These are phyloP conservation scores for Alternaria ventricosa DNA, from an alignment of 2,329 filamentous ascomycete genomes.

Conservation along the genomic window DNA sequence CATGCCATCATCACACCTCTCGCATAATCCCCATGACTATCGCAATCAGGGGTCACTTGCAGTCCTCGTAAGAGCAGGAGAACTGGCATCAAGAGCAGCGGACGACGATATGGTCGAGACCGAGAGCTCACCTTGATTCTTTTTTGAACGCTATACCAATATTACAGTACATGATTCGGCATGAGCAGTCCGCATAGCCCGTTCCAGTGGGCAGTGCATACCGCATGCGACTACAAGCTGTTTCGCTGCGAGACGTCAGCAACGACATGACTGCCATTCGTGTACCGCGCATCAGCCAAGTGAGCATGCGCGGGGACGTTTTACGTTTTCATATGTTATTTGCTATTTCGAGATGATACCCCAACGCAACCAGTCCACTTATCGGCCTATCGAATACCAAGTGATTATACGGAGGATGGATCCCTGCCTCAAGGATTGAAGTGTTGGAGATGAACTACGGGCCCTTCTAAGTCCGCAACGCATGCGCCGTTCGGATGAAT, in stretches of 20 bases:
- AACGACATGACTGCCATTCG: not conserved
- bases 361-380: conserved; percentile 8
- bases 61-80: conserved; percentile 47
- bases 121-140: conserved; percentile 29
- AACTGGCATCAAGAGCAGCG: conserved; percentile 43
- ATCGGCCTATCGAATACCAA: conserved; percentile 5
- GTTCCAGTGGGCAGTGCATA: not conserved
- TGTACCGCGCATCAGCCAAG: not conserved
- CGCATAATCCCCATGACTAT: conserved; percentile 34
- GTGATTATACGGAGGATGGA: conserved; percentile 7
- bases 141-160: not conserved
- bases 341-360: conserved; percentile 15
- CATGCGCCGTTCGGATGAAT: not conserved
- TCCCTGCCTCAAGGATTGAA: not conserved
- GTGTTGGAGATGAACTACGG: conserved; percentile 1
- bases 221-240: not conserved
- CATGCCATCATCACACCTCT: conserved; percentile 19
- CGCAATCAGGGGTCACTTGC: conserved; percentile 45
- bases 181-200: not conserved
- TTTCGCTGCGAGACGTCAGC: not conserved
- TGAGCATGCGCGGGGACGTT: conserved; percentile 4
- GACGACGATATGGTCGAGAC: conserved; percentile 37
- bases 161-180: conserved; percentile 1
- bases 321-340: conserved; percentile 16
- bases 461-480: not conserved